These are phyloP conservation scores for Aspergillus taichungensis DNA, from an alignment of 495 filamentous ascomycete genomes.

Conservation along the genomic window DNA sequence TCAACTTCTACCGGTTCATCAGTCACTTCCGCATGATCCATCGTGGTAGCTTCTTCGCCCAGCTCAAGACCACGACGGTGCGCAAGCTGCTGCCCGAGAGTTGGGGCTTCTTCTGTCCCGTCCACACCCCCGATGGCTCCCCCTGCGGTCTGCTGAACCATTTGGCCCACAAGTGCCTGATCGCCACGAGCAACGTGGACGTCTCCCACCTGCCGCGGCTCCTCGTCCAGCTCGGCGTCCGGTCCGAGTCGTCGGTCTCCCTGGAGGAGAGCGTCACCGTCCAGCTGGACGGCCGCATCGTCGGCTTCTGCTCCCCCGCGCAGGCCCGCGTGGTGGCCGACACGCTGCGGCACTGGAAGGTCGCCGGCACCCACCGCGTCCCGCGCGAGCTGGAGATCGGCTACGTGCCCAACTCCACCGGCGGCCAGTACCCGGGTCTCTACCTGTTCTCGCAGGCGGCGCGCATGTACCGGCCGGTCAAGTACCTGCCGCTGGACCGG, in stretches of 20 bases:
- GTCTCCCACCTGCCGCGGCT: constrained; percentile 61
- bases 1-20: constrained; percentile 98
- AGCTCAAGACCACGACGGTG: constrained; percentile 94
- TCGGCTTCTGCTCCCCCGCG: constrained; percentile 82
- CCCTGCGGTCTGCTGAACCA: constrained; percentile 95
- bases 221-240: constrained; percentile 69
- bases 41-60: constrained; percentile 95
- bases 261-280: constrained; percentile 74
- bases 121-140: constrained; percentile 92
- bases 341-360: constrained; percentile 87
- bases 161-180: constrained; percentile 88
- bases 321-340: constrained; percentile 72
- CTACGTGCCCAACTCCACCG: constrained; percentile 73
- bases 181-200: constrained; percentile 63
- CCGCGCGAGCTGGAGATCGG: constrained; percentile 84
- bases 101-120: constrained; percentile 95
- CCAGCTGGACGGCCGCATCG: constrained; percentile 78
- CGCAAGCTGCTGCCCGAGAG: constrained; percentile 92
- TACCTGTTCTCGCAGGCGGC: constrained; percentile 84
- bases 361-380: constrained; percentile 78
- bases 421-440: constrained; percentile 90
- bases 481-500: constrained; percentile 77
- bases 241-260: constrained; percentile 60
- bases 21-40: constrained; percentile 99
- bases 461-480: constrained; percentile 84